These are phyloP conservation scores for Cicer chorassanicum DNA, from an alignment of 306 rosid genomes.

Conservation along the genomic window DNA sequence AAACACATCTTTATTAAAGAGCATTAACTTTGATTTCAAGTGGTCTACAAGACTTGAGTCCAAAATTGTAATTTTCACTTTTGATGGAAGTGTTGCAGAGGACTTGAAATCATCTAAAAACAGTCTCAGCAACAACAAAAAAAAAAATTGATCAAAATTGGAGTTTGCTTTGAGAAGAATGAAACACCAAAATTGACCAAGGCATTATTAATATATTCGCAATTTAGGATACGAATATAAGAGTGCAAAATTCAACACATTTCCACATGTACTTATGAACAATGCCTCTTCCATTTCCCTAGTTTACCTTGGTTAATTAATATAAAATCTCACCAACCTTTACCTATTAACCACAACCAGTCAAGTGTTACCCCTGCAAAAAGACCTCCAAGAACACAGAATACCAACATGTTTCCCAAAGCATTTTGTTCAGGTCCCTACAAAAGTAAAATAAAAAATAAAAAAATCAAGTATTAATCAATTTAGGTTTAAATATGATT, in stretches of 20 bases:
- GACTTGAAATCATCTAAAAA: no score
- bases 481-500: no score
- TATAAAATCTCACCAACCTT: constrained; percentile 70
- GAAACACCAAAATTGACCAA: constrained; percentile 8
- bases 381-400: constrained; percentile 75
- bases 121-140: no score
- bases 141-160: neutral
- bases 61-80: no score
- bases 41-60: no score
- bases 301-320: neutral
- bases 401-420: constrained; percentile 80
- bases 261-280: neutral
- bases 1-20: no score
- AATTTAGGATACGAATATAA: neutral
- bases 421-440: constrained; percentile 99
- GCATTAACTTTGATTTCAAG: no score
- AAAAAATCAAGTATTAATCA: neutral
- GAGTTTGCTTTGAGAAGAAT: neutral
- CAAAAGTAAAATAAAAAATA: constrained; percentile 9
- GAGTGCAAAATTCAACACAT: neutral
- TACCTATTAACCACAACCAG: constrained; percentile 96
- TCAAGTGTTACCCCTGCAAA: constrained; percentile 87
- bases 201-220: neutral
- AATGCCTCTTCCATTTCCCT: constrained; percentile 3
- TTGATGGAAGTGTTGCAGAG: no score